Evolutionary conservation across 805 yeast species (phyloP), one percentile per base, ranked within the genome.

Genomic region (Zygotorulaspora florentina): DNA sequence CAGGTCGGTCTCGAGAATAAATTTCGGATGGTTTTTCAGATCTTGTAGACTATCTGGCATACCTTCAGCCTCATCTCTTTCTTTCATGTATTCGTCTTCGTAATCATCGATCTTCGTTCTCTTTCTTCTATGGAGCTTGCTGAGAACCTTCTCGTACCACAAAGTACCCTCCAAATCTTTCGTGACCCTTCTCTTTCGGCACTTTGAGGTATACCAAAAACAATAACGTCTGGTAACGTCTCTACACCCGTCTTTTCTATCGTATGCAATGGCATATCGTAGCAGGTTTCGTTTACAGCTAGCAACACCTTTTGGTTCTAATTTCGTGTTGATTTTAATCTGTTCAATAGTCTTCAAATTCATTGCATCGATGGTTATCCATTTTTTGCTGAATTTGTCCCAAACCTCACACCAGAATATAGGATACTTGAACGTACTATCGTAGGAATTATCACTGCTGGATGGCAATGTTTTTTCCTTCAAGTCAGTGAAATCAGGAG

Each of bases 341-440:
- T 77, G 70, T 62, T 87, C 95, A 33, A 87, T 77, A 8, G 75
- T 64, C 45, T 77, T 65, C 45, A 82, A 74, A 25, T 83, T 81
- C 0, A 83, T 69, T 0, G 97, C 93, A 57, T 93, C 99, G 1
- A 89, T 73, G 2, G 95, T 79, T n/a, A 89, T 75, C 95, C 96
- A 91, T 40, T 73, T 77, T 47, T 80, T 74, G 4, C 79, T 67
- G 47, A 75, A 78, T 41, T 76, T 75, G 61, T 91, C 90, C 96
- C 96, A 91, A 0, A 86, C 96, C 62, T 93, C 99, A 17, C 81
- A 81, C 99, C 99, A 93, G 59, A 83, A 89, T 0, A 89, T 74
- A 0, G 97, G 97, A 57, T 71, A 83, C 8, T 59, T 57, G 39
- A 63, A 49, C 26, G 45, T 40, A 25, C 49, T 54, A 13, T 44